Percentiles rank a stretch among this genome's conserved stretches.
These are phyloP conservation scores for Crithidia bombi DNA, from an alignment of 208 protist genomes.

Conservation along the genomic window DNA sequence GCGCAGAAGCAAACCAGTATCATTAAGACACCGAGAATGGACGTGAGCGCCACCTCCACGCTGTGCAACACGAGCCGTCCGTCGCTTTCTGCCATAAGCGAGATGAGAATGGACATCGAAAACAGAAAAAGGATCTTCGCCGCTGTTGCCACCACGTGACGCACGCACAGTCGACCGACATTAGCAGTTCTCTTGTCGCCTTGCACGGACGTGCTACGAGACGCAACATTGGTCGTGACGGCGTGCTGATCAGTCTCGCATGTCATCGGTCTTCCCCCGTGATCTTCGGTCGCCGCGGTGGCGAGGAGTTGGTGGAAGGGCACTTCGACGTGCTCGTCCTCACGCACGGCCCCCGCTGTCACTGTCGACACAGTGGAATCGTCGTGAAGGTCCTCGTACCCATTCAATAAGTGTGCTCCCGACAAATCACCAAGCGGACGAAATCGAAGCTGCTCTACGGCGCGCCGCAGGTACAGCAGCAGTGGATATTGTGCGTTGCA, in stretches of 20 bases:
- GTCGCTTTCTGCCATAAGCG: neutral
- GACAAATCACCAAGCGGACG: neutral
- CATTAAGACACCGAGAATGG: neutral
- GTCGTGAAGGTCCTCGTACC: neutral
- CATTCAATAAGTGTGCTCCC: neutral
- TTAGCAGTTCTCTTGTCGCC: neutral
- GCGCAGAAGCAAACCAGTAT: constrained; percentile 1
- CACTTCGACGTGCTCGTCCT: neutral
- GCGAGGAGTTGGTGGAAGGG: neutral
- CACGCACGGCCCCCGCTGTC: neutral
- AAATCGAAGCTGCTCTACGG: constrained; percentile 19
- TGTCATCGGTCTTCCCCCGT: constrained; percentile 7
- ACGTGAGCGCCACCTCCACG: neutral
- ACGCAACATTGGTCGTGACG: constrained; percentile 1
- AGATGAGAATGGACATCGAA: constrained; percentile 5
- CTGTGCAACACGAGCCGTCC: neutral
- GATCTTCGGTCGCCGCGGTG: neutral
- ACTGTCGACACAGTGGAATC: neutral
- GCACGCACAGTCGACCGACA: neutral
- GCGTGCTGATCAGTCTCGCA: neutral
- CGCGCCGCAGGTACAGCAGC: constrained; percentile 4
- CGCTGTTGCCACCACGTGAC: constrained; percentile 14
- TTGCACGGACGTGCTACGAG: neutral
- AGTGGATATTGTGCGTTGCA: neutral
- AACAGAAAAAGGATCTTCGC: constrained; percentile 20